Conservation (phyloP, 2,329 filamentous ascomycete genomes). For the Cercospora sp. region DNA sequence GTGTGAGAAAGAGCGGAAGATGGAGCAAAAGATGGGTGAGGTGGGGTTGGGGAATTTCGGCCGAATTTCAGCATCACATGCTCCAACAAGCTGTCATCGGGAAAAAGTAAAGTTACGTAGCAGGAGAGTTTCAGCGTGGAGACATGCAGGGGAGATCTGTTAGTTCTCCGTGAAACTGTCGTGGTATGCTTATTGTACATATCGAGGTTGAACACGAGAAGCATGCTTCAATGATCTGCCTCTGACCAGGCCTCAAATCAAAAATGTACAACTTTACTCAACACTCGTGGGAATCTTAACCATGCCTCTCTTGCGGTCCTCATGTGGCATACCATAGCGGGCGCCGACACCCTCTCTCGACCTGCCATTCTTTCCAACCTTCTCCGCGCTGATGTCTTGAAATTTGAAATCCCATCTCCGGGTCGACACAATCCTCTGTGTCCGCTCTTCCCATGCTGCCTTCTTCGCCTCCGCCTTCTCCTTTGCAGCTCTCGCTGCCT, state of each 20-base stretch:
- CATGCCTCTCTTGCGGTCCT: conserved; percentile 62
- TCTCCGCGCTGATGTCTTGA: conserved; percentile 57
- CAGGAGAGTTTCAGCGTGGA: neutral
- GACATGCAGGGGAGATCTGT: neutral
- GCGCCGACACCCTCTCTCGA: conserved; percentile 55
- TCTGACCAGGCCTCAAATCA: neutral
- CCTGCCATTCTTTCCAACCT: conserved; percentile 57
- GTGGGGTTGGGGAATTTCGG: conserved; percentile 12
- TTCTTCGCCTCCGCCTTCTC: conserved; percentile 43
- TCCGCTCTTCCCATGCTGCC: conserved; percentile 47
- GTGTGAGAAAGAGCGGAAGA: conserved; percentile 1
- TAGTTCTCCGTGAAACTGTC: neutral
- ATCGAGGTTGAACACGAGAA: neutral
- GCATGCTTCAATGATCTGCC: neutral
- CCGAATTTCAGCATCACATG: conserved; percentile 18
- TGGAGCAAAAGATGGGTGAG: conserved; percentile 8
- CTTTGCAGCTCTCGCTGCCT: conserved; percentile 39
- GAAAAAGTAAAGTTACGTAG: neutral
- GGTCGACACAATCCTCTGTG: conserved; percentile 48
- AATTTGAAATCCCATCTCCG: conserved; percentile 62
- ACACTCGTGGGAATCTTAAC: conserved; percentile 65
- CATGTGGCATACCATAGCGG: conserved; percentile 62
- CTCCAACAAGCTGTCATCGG: neutral
- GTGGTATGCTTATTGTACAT: conserved; percentile 17
- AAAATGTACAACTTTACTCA: conserved; percentile 37